These are phyloP conservation scores for Emmonsia crescens DNA, from an alignment of 2,329 filamentous ascomycete genomes.

Conservation along the genomic window DNA sequence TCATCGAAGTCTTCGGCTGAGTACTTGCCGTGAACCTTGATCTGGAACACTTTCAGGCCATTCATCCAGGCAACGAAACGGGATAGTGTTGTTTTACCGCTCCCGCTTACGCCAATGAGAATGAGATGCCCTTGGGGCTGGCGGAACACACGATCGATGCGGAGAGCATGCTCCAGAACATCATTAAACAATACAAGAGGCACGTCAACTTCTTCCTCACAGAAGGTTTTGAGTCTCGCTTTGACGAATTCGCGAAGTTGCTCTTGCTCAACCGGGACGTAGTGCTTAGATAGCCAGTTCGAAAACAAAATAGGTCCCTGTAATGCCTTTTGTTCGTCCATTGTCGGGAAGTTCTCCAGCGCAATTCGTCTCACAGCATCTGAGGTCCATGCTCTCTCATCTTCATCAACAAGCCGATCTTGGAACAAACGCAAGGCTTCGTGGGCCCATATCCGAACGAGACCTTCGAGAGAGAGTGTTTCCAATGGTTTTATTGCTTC, in stretches of 20 bases:
- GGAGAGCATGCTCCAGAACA: conserved; percentile 91
- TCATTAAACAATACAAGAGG: conserved; percentile 99
- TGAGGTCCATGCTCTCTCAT: conserved; percentile 91
- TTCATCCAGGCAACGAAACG: conserved; percentile 99
- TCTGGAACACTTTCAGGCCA: conserved; percentile 95
- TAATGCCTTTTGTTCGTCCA: conserved; percentile 80
- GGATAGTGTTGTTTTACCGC: conserved; percentile 95
- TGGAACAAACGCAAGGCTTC: conserved; percentile 94
- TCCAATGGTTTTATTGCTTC: conserved; percentile 93
- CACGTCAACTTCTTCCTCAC: conserved; percentile 97
- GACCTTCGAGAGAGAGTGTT: conserved; percentile 72
- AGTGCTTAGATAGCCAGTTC: conserved; percentile 98
- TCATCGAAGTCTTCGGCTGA: conserved; percentile 98
- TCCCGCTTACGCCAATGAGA: conserved; percentile 94
- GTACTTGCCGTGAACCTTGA: conserved; percentile 98
- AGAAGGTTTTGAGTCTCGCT: conserved; percentile 93
- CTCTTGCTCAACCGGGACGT: conserved; percentile 91
- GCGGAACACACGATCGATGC: conserved; percentile 96
- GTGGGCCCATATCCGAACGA: conserved; percentile 96
- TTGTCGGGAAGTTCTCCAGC: conserved; percentile 85
- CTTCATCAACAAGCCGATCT: conserved; percentile 87
- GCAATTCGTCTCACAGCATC: conserved; percentile 79
- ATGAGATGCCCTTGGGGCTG: conserved; percentile 98
- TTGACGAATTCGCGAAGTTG: conserved; percentile 95
- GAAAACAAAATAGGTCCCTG: conserved; percentile 94